Conservation (phyloP, 2,329 filamentous ascomycete genomes). For the Dactylellina haptotyla region DNA sequence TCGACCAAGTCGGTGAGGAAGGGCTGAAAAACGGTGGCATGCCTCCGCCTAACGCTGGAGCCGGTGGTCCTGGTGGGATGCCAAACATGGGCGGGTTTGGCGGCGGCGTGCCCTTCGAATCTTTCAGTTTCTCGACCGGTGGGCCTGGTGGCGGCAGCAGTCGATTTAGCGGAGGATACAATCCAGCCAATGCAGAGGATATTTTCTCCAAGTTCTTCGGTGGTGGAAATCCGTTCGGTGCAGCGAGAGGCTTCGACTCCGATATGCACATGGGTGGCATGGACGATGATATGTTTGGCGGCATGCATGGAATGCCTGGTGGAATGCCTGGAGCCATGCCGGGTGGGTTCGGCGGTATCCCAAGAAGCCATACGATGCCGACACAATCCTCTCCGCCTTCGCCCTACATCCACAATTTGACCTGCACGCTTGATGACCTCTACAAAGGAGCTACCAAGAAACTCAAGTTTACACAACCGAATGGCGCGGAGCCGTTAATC, state of each 20-base stretch:
- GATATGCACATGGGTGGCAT: constrained; percentile 53
- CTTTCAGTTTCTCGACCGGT: constrained; percentile 35
- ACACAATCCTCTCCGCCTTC: constrained; percentile 3
- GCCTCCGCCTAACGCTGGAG: constrained; percentile 9
- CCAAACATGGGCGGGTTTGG: constrained; percentile 73
- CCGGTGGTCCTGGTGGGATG: constrained; percentile 73
- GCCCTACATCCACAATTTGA: constrained; percentile 90
- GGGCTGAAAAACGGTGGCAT: constrained; percentile 81
- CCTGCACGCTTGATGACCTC: constrained; percentile 95
- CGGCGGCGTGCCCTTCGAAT: constrained; percentile 70
- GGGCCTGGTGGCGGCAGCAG: constrained; percentile 71
- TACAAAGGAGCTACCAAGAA: constrained; percentile 81
- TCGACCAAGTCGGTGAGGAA: constrained; percentile 87
- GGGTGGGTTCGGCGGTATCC: constrained; percentile 33
- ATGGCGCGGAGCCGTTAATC: constrained; percentile 94
- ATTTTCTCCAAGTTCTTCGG: constrained; percentile 46
- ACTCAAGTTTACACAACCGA: constrained; percentile 96
- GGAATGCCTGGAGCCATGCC: constrained; percentile 33
- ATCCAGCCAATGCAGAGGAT: constrained; percentile 35
- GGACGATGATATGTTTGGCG: constrained; percentile 45
- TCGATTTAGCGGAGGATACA: constrained; percentile 73
- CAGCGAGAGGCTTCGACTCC: constrained; percentile 11
- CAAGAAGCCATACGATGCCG: constrained; percentile 41
- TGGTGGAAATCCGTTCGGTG: constrained; percentile 16
- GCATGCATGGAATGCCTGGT: constrained; percentile 46